phyloP scores from a whole-genome alignment of 1,139 yeast species.

The Debaryomyces sp. region DNA sequence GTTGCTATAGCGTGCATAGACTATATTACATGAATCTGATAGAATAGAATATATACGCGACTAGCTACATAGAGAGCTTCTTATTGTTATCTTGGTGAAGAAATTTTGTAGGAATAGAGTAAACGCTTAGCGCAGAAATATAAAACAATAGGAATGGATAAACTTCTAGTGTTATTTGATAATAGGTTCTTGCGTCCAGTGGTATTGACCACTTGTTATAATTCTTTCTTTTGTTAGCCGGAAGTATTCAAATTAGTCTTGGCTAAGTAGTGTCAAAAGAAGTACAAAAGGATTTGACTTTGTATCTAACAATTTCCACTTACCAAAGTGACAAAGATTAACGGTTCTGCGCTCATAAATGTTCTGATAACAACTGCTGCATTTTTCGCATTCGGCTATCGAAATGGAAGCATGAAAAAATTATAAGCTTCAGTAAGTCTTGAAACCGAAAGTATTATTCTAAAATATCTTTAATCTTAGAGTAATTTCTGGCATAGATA shows the following conservation, averaged over 20 bases:
- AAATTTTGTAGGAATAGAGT: too few species aligned
- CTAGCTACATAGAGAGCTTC: neutral
- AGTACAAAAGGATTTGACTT: too few species aligned
- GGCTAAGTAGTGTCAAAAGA: too few species aligned
- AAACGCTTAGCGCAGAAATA: neutral
- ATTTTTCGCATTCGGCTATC: neutral
- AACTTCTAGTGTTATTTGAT: neutral
- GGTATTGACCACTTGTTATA: neutral
- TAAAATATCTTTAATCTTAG: neutral
- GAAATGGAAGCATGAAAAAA: neutral
- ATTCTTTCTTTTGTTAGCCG: neutral
- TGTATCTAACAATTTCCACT: too few species aligned
- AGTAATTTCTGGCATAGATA: neutral
- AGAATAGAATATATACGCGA: neutral
- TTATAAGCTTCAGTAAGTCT: neutral
- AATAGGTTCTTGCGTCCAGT: neutral
- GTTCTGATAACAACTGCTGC: neutral
- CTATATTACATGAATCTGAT: neutral
- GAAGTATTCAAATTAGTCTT: neutral
- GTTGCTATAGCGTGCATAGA: neutral
- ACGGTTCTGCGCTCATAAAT: neutral
- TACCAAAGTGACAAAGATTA: neutral
- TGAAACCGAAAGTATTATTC: neutral
- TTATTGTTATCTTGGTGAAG: neutral
- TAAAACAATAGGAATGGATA: neutral